Evolutionary conservation across 1,284 basidiomycete genomes (phyloP).

Genomic region (Pseudozyma thailandica): DNA sequence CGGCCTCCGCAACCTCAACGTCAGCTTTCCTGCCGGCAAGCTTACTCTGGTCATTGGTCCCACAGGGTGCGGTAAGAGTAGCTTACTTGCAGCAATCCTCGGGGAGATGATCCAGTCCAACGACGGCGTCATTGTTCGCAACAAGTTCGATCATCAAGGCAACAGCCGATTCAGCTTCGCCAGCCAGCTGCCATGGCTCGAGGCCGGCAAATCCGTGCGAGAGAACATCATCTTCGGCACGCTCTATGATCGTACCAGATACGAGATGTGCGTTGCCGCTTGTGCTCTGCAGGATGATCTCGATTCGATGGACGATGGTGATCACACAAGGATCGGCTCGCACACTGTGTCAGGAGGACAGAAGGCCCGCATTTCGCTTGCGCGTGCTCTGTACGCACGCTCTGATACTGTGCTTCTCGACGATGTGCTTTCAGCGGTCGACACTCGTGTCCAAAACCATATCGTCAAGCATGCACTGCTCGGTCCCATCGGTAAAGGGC

Average conservation of each 20-base stretch:
- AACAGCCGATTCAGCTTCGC: conserved; percentile 54
- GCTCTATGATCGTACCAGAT: conserved; percentile 48
- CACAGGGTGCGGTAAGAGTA: conserved; percentile 61
- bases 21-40: conserved; percentile 44
- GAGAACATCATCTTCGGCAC: conserved; percentile 61
- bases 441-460: conserved; percentile 74
- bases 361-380: conserved; percentile 60
- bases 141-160: conserved; percentile 49
- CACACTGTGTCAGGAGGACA: conserved; percentile 63
- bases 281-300: conserved; percentile 62
- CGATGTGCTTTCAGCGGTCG: conserved; percentile 71
- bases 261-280: conserved; percentile 51
- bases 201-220: conserved; percentile 49
- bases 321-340: conserved; percentile 59
- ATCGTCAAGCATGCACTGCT: conserved; percentile 43
- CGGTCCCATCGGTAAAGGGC: conserved; percentile 68
- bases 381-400: conserved; percentile 61
- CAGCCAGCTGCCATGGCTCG: conserved; percentile 46
- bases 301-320: conserved; percentile 57
- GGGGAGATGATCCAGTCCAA: conserved; percentile 55
- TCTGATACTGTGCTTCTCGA: conserved; percentile 60
- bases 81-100: conserved; percentile 56
- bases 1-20: conserved; percentile 40
- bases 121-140: conserved; percentile 28
- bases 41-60: conserved; percentile 57